Percentiles rank a stretch among this genome's conserved stretches.
Conservation (phyloP, 352 stramenopile species). For the Globisporangium nodosum region DNA sequence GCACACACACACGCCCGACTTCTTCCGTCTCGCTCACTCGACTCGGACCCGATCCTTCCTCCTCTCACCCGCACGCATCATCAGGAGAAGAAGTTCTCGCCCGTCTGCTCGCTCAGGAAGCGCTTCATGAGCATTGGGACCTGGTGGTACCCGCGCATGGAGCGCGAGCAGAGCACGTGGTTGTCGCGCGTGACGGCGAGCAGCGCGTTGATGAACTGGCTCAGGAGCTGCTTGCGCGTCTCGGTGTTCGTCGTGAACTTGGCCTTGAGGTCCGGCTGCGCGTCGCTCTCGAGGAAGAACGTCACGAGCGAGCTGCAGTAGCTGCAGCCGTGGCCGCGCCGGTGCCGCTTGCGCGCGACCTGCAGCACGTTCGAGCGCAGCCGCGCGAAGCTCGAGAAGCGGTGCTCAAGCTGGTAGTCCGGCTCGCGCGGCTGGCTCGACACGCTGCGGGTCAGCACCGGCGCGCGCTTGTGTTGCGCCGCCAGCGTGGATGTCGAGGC, state of each 20-base stretch:
- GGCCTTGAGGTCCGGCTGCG: slow-evolving; percentile 41
- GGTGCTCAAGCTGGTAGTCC: slow-evolving; percentile 58
- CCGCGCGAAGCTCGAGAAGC: slow-evolving; percentile 57
- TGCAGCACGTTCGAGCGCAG: slow-evolving; percentile 41
- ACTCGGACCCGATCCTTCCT: too few species aligned
- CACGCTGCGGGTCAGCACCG: background rate
- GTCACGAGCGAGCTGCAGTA: slow-evolving; percentile 43
- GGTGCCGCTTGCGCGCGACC: slow-evolving; percentile 43
- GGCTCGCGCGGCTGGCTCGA: slow-evolving; percentile 17
- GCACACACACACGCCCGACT: too few species aligned
- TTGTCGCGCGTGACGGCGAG: slow-evolving; percentile 20
- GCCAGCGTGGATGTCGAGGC: too few species aligned
- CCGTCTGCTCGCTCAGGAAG: slow-evolving; percentile 43
- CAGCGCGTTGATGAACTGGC: slow-evolving; percentile 41
- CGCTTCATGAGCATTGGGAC: slow-evolving; percentile 38
- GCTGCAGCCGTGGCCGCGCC: slow-evolving; percentile 29
- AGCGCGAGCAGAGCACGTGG: slow-evolving; percentile 25
- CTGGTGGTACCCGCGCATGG: slow-evolving; percentile 35
- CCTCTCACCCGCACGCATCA: background rate
- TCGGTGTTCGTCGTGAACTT: slow-evolving; percentile 43
- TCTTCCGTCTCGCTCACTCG: too few species aligned
- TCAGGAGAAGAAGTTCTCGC: slow-evolving; percentile 41
- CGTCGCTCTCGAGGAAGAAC: slow-evolving; percentile 33
- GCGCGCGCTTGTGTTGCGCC: background rate
- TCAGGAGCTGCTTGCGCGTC: slow-evolving; percentile 34